Evolutionary conservation across 768 basidiomycete species (phyloP).

Genomic region (Psilocybe cubensis): DNA sequence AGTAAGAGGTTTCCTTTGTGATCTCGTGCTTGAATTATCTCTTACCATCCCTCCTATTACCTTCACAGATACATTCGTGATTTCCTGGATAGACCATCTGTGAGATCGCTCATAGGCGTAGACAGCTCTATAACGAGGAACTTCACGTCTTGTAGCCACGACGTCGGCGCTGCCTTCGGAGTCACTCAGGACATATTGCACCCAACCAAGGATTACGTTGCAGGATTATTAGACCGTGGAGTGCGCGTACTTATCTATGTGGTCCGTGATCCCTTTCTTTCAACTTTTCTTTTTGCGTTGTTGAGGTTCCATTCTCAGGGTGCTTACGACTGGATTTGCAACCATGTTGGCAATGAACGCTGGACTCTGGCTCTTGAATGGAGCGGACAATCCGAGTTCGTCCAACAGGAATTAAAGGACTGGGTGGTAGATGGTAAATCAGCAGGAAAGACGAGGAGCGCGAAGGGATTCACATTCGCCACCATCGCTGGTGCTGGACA

Average conservation of each 20-base stretch:
- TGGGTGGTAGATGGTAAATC: constrained; percentile 61
- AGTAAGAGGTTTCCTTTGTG: constrained; percentile 22
- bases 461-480: constrained; percentile 62
- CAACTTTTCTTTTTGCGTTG: too few relatives aligned
- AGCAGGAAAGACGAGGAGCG: constrained; percentile 39
- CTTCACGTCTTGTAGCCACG: constrained; percentile 34
- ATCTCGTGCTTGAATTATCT: too few relatives aligned
- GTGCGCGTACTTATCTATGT: constrained; percentile 73
- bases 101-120: constrained; percentile 65
- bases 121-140: constrained; percentile 43
- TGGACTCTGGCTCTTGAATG: constrained; percentile 77
- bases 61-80: constrained; percentile 51
- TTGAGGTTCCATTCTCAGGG: constrained; percentile 33
- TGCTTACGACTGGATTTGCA: constrained; percentile 76
- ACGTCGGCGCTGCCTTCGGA: constrained; percentile 54
- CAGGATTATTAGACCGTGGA: constrained; percentile 71
- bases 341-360: constrained; percentile 73
- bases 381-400: constrained; percentile 59
- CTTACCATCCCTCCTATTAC: background rate
- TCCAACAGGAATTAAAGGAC: constrained; percentile 44
- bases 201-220: constrained; percentile 59
- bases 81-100: constrained; percentile 64
- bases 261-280: background rate
- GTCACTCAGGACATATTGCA: constrained; percentile 44
- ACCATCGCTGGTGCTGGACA: constrained; percentile 75